Conservation (phyloP, 371 early-diverging fungal genomes). For the Mucor ambiguus region DNA sequence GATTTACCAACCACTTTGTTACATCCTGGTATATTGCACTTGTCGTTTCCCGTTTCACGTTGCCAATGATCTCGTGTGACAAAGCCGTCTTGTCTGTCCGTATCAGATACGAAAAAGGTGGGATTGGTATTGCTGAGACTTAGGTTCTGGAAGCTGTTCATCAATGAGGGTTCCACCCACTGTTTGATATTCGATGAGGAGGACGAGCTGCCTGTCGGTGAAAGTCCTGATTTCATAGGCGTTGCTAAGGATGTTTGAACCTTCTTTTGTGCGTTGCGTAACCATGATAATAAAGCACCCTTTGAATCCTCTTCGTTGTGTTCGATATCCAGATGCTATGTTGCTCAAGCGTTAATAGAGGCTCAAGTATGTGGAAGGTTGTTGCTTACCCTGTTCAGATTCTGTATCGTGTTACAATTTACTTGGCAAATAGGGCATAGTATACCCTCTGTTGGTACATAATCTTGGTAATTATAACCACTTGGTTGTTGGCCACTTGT, state of each 20-base stretch:
- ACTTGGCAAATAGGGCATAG: constrained; percentile 59
- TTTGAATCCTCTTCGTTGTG: constrained; percentile 51
- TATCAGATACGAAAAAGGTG: constrained; percentile 41
- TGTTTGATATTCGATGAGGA: constrained; percentile 18
- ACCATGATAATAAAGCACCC: constrained; percentile 49
- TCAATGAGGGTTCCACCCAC: constrained; percentile 35
- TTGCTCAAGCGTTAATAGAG: background rate
- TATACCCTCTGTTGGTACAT: constrained; percentile 44
- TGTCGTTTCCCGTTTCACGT: constrained; percentile 41
- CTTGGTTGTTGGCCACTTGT: constrained; percentile 20
- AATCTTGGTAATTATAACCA: constrained; percentile 41
- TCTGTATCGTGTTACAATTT: constrained; percentile 45
- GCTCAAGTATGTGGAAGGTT: too few species aligned
- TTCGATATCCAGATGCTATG: constrained; percentile 44
- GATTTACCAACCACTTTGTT: constrained; percentile 35
- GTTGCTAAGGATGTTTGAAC: constrained; percentile 38
- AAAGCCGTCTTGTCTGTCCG: constrained; percentile 30
- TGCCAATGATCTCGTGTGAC: constrained; percentile 64
- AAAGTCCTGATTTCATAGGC: constrained; percentile 5
- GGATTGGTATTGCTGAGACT: constrained; percentile 23
- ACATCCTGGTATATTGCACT: constrained; percentile 50
- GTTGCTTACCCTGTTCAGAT: constrained; percentile 41
- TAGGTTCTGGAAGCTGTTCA: constrained; percentile 28
- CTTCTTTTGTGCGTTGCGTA: constrained; percentile 47
- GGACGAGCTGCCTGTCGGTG: constrained; percentile 11